phyloP scores from a whole-genome alignment of 345 rosid genomes.

The Cardamine occulta region DNA sequence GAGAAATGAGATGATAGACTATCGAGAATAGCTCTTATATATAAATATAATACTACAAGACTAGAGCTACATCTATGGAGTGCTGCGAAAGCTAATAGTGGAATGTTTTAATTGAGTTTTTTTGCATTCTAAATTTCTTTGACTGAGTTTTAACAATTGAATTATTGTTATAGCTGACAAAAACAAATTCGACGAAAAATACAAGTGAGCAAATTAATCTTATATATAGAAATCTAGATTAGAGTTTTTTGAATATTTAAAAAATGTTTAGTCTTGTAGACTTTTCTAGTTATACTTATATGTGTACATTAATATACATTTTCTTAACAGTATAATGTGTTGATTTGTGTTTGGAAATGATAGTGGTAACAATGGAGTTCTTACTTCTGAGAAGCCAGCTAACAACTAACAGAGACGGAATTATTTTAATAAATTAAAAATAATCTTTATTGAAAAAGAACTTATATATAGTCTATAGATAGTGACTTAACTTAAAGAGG shows the following conservation, averaged over 20 bases:
- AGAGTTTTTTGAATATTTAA: too few species aligned
- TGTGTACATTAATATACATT: background rate
- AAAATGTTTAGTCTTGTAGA: background rate
- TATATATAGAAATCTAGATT: background rate
- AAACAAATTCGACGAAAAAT: too few species aligned
- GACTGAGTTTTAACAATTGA: too few species aligned
- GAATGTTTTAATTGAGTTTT: background rate
- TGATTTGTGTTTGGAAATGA: background rate
- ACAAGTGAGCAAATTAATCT: background rate
- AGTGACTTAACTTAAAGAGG: too few species aligned
- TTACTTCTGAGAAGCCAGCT: too few species aligned
- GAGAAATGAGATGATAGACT: background rate
- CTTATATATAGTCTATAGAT: too few species aligned
- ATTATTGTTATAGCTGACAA: background rate
- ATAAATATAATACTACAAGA: slow-evolving; percentile 14
- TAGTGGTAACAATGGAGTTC: too few species aligned
- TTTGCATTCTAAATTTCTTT: background rate
- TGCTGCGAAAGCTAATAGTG: background rate
- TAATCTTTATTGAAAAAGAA: too few species aligned
- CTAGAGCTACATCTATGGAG: slow-evolving; percentile 12
- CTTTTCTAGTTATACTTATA: background rate
- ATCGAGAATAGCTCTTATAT: background rate
- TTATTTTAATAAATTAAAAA: too few species aligned
- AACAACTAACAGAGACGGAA: background rate
- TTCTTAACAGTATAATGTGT: background rate